Evolutionary conservation across 441 rosid genomes (phyloP).

Genomic region (Francoa sonchifolia): DNA sequence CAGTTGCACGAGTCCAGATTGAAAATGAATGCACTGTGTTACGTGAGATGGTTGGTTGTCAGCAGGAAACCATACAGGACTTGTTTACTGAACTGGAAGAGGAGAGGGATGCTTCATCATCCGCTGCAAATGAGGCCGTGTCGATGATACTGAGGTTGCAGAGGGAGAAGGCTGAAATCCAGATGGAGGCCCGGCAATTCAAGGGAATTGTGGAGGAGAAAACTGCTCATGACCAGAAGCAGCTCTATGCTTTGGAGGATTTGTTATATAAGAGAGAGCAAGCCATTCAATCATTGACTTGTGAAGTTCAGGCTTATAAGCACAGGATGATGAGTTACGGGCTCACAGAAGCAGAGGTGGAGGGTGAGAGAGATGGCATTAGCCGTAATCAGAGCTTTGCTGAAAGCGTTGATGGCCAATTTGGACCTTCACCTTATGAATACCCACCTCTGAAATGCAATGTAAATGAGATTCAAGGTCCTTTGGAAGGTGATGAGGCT

Average conservation of each 20-base stretch:
- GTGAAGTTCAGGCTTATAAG: slow-evolving; percentile 79
- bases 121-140: slow-evolving; percentile 96
- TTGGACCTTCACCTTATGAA: slow-evolving; percentile 38
- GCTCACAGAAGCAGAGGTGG: slow-evolving; percentile 55
- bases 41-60: slow-evolving; percentile 64
- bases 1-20: slow-evolving; percentile 58
- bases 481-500: slow-evolving; percentile 37
- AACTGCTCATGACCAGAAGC: slow-evolving; percentile 85
- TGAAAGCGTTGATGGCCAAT: slow-evolving; percentile 31
- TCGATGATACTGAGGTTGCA: slow-evolving; percentile 93
- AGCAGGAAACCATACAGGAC: slow-evolving; percentile 60
- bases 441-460: slow-evolving; percentile 74
- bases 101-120: slow-evolving; percentile 85
- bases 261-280: slow-evolving; percentile 82
- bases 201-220: slow-evolving; percentile 89
- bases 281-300: slow-evolving; percentile 56
- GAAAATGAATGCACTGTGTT: slow-evolving; percentile 70
- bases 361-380: slow-evolving; percentile 17
- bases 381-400: slow-evolving; percentile 27
- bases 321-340: slow-evolving; percentile 93
- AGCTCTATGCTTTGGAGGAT: slow-evolving; percentile 60
- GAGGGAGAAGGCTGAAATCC: slow-evolving; percentile 89
- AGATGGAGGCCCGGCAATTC: slow-evolving; percentile 87
- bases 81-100: slow-evolving; percentile 66
- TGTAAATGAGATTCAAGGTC: slow-evolving; percentile 40